phyloP scores from a whole-genome alignment of 176 grass and related monocot genomes.

The Bonia amplexicaulis region DNA sequence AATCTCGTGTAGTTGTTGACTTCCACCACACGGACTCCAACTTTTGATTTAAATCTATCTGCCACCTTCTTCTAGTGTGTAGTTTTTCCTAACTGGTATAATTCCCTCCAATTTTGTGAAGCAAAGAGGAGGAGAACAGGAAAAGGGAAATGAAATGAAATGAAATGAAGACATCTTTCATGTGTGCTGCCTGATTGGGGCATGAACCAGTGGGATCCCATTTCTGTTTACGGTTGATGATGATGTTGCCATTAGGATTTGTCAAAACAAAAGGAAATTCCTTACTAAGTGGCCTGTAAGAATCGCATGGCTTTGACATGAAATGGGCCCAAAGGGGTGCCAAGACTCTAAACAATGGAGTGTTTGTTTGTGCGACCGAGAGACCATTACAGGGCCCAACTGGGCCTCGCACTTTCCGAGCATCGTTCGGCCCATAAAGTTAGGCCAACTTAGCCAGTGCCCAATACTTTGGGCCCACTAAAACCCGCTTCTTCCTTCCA shows the following conservation, averaged over 20 bases:
- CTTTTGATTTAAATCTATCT: background rate
- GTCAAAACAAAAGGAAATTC: no score
- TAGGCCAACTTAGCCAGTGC: background rate
- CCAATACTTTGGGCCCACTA: background rate
- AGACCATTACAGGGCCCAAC: background rate
- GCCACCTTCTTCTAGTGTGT: background rate
- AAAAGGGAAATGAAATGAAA: no score
- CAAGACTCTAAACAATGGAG: no score
- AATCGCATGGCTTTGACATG: background rate
- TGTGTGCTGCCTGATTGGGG: background rate
- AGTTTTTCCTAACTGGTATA: background rate
- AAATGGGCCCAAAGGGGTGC: background rate
- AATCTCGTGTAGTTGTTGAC: background rate
- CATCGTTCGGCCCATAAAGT: background rate
- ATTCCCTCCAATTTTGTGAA: background rate
- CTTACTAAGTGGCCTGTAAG: background rate
- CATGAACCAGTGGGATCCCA: background rate
- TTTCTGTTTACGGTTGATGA: no score
- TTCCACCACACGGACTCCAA: background rate
- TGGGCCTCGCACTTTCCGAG: no score
- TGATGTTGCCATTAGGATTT: no score
- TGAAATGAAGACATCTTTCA: background rate
- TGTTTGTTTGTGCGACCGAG: no score
- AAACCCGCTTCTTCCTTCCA: slow-evolving; percentile 2
- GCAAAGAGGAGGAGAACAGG: background rate